Conservation (phyloP, 257 asterid species). For the Asclepias syriaca region DNA sequence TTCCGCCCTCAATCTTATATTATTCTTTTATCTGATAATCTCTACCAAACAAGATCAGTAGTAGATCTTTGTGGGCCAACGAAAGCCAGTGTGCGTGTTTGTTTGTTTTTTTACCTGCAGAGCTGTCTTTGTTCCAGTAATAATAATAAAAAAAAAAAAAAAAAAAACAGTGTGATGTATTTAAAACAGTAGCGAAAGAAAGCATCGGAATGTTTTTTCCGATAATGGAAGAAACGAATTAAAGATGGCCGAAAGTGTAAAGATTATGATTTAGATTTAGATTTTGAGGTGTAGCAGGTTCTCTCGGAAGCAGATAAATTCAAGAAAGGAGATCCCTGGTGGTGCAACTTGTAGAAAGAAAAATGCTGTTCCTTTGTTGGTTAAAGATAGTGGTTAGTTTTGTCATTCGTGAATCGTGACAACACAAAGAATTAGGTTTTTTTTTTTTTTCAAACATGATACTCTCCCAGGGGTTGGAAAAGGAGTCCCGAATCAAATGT, state of each 20-base stretch:
- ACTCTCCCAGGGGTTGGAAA: too few relatives aligned
- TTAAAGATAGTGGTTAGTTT: slow-evolving; percentile 14
- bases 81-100: neutral
- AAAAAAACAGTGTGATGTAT: neutral
- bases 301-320: slow-evolving; percentile 10
- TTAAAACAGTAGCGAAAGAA: slow-evolving; percentile 8
- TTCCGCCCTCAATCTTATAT: slow-evolving; percentile 12
- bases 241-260: slow-evolving; percentile 26
- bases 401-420: slow-evolving; percentile 11
- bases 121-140: neutral
- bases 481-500: too few relatives aligned
- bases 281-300: slow-evolving; percentile 25
- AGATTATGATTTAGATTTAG: slow-evolving; percentile 9
- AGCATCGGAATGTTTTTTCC: slow-evolving; percentile 25
- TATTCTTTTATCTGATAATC: slow-evolving; percentile 8
- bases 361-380: slow-evolving; percentile 11
- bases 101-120: neutral
- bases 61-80: slow-evolving; percentile 20
- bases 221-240: slow-evolving; percentile 16
- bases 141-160: too few relatives aligned
- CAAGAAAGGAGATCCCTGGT: slow-evolving; percentile 15
- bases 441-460: too few relatives aligned
- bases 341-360: slow-evolving; percentile 28
- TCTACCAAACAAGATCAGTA: slow-evolving; percentile 21
- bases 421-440: neutral